Evolutionary conservation across 1,139 yeast genomes (phyloP), one percentile per base, ranked within the genome.

Genomic region (Yamadazyma dendronema): DNA sequence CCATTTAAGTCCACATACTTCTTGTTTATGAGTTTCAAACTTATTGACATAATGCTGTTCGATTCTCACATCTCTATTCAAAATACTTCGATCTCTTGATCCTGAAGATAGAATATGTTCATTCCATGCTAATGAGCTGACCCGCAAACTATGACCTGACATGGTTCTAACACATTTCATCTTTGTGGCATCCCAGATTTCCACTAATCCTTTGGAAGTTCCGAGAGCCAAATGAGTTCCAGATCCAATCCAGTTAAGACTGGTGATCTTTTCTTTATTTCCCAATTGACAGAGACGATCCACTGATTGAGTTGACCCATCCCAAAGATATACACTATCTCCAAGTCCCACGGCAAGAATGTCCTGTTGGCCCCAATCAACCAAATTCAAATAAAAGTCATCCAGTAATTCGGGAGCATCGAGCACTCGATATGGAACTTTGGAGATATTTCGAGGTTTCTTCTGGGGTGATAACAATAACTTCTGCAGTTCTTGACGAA

Each of bases 341-440:
- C 95, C 95, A 31, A 92, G 68, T 0, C 97, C 97, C 8, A 92
- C 98, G 0, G 95, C 96, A 27, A 92, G 64, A 21, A 86, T 67
- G 59, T 90, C 95, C 44, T 84, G 89, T 25, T 87, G 79, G 0
- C 97, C 96, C 99, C 99, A 92, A 58, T 92, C 97, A 2, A 92
- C 86, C 42, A 92, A 67, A 56, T 92, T 94, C 31, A 89, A 71
- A 56, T 92, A 92, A 56, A 90, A 92, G 59, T 92, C 97, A 57
- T 94, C 98, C 9, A 89, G 86, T 27, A 94, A 67, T 41, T 89
- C 96, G 0, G 98, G 99, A 0, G 99, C 99, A 63, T 92, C 98
- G 31, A 92, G 73, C 3, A 92, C 97, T 42, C 96, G 73, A 55
- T 85, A 89, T 0, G 98, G 98, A 0, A 89, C 88, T 53, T 85